A percentile compares a stretch with the other conserved stretches of the same genome.
Conservation (phyloP, 2,329 filamentous ascomycete genomes). For the Penicillium sp. region DNA sequence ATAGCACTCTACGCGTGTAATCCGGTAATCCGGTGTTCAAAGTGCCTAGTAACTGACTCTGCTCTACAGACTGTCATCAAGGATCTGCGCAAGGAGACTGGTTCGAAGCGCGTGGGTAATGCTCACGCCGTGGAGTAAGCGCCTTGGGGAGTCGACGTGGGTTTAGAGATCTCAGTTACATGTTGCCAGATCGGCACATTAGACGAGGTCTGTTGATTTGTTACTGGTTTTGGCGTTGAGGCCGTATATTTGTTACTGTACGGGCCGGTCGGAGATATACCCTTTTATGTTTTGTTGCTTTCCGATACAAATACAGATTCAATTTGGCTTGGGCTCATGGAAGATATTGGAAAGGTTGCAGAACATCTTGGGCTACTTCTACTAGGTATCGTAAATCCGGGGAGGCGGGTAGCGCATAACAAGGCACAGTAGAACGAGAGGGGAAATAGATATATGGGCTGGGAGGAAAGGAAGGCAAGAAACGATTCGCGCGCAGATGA, state of each 20-base stretch:
- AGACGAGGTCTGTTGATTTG: neutral
- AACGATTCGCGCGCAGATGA: neutral
- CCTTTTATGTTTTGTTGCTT: constrained; percentile 9
- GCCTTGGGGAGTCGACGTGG: neutral
- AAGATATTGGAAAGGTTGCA: neutral
- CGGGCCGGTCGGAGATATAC: constrained; percentile 13
- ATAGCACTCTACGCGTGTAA: neutral
- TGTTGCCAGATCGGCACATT: neutral
- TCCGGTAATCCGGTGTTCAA: neutral
- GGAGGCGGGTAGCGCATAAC: constrained; percentile 1
- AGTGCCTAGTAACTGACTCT: constrained; percentile 4
- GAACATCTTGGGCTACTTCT: constrained; percentile 3
- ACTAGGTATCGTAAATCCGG: constrained; percentile 9
- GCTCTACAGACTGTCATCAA: constrained; percentile 38
- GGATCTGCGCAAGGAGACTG: constrained; percentile 37
- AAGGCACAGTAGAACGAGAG: neutral
- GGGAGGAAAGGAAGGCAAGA: neutral
- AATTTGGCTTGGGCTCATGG: constrained; percentile 3
- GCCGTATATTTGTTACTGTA: neutral
- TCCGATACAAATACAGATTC: constrained; percentile 8
- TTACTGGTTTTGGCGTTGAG: constrained; percentile 11
- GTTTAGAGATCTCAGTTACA: neutral
- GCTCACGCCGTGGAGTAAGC: constrained; percentile 16
- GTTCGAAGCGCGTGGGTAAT: constrained; percentile 21
- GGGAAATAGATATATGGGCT: neutral